phyloP scores from a whole-genome alignment of 768 basidiomycete genomes.

The Suillus plorans region DNA sequence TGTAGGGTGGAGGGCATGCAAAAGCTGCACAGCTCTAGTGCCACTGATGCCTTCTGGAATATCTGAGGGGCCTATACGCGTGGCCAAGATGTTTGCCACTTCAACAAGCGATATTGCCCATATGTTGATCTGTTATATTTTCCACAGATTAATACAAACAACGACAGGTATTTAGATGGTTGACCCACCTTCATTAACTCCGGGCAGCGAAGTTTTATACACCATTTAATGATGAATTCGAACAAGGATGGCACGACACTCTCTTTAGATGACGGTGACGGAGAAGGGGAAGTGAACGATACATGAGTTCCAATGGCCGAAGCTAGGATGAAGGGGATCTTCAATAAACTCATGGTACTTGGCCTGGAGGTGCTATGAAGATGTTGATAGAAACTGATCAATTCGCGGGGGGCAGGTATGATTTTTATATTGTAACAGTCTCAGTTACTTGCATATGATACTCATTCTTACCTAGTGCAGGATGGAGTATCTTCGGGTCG shows the following conservation, averaged over 20 bases:
- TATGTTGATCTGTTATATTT: not conserved
- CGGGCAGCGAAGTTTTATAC: not conserved
- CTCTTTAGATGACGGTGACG: conserved; percentile 20
- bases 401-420: no score
- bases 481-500: not conserved
- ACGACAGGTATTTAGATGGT: not conserved
- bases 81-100: conserved; percentile 2
- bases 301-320: conserved; percentile 27
- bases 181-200: not conserved
- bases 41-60: not conserved
- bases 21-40: not conserved
- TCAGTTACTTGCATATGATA: not conserved
- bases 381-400: no score
- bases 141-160: not conserved
- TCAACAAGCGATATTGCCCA: not conserved
- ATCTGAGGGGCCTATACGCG: not conserved
- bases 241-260: not conserved
- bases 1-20: not conserved
- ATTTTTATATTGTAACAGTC: no score
- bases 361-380: no score
- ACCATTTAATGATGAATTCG: not conserved
- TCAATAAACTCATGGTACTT: conserved; percentile 17
- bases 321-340: conserved; percentile 21
- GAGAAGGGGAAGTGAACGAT: conserved; percentile 23
- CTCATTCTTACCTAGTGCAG: conserved; percentile 4